phyloP scores from a whole-genome alignment of 306 rosid species.

The Dryas octopetala region DNA sequence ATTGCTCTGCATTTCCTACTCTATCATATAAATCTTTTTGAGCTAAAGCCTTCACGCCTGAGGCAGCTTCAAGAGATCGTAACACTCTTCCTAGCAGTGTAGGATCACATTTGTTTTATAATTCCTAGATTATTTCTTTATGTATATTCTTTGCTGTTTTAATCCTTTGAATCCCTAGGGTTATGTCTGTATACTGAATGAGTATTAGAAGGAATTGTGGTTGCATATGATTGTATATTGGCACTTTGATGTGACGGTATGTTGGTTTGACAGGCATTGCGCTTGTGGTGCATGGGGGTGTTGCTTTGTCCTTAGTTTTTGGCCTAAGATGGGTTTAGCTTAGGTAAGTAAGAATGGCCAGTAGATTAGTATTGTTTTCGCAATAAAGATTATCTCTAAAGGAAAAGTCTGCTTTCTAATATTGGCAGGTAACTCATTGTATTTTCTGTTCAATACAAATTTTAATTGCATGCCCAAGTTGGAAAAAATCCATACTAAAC shows the following conservation, averaged over 20 bases:
- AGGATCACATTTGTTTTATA: background rate
- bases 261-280: background rate
- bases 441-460: slow-evolving; percentile 24
- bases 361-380: background rate
- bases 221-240: background rate
- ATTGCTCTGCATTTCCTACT: background rate
- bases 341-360: background rate
- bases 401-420: slow-evolving; percentile 5
- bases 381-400: background rate
- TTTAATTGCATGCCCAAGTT: slow-evolving; percentile 51
- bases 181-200: background rate
- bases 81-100: background rate
- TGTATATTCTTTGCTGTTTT: background rate
- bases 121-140: background rate
- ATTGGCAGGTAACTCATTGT: slow-evolving; percentile 34
- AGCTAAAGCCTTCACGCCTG: background rate
- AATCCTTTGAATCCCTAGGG: background rate
- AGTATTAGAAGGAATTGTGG: background rate
- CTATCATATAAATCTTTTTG: background rate
- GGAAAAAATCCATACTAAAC: slow-evolving; percentile 36
- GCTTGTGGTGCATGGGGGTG: background rate
- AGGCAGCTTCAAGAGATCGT: background rate
- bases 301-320: background rate
- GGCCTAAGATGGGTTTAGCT: background rate
- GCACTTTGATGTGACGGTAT: background rate